Conservation (phyloP, 106 monocot species). For the Apostasia ramifera region DNA sequence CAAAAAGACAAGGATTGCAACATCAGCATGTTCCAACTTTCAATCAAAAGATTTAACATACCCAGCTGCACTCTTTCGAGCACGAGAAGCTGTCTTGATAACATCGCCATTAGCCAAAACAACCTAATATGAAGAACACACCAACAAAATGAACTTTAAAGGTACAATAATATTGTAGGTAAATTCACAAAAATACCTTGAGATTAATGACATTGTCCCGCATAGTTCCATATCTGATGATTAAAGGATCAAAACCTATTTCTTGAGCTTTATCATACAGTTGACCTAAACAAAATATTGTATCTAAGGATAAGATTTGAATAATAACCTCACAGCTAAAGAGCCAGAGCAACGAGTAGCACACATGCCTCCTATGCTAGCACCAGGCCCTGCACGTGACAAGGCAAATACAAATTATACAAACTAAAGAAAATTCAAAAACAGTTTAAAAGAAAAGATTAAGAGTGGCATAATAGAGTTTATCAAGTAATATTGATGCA, state of each 20-base stretch:
- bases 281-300: not conserved
- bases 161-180: not conserved
- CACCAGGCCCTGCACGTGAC: constrained; percentile 73
- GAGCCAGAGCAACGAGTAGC: constrained; percentile 98
- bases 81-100: constrained; percentile 85
- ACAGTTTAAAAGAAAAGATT: no score
- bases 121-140: constrained; percentile 32
- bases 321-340: constrained; percentile 88
- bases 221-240: constrained; percentile 94
- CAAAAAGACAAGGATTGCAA: no score
- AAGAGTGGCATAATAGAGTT: no score
- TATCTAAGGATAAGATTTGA: not conserved
- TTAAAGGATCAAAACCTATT: constrained; percentile 25
- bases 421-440: not conserved
- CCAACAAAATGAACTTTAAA: constrained; percentile 1
- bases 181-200: constrained; percentile 32
- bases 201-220: constrained; percentile 93
- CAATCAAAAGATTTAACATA: constrained; percentile 18
- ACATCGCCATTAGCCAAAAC: constrained; percentile 92
- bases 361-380: constrained; percentile 98
- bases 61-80: constrained; percentile 95
- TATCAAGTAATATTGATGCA: no score
- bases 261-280: not conserved
- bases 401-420: not conserved
- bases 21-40: not conserved